These are phyloP conservation scores for Candida ponderosae DNA, from an alignment of 805 yeast species.

Conservation along the genomic window DNA sequence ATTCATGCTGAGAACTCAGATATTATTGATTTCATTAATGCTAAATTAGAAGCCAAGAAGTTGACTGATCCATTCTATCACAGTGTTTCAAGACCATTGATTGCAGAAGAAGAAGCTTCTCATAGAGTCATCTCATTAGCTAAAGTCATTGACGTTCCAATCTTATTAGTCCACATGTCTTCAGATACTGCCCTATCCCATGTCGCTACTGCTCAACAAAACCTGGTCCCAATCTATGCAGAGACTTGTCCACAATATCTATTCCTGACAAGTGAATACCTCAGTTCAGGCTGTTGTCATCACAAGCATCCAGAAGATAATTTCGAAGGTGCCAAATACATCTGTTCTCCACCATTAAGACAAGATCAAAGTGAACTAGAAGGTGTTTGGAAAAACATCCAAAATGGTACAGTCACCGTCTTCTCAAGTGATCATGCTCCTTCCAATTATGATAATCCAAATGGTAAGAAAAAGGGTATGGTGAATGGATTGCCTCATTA, in stretches of 20 bases:
- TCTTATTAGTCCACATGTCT: conserved; percentile 41
- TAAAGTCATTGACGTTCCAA: conserved; percentile 35
- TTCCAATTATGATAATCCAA: conserved; percentile 29
- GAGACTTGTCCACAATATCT: conserved; percentile 46
- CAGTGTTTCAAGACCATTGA: conserved; percentile 34
- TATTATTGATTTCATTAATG: conserved; percentile 32
- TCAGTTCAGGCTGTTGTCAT: conserved; percentile 21
- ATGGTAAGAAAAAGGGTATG: conserved; percentile 36
- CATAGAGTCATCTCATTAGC: conserved; percentile 38
- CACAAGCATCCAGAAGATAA: conserved; percentile 21
- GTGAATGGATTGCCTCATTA: conserved; percentile 32
- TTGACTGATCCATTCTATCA: conserved; percentile 36
- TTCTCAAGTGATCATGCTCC: conserved; percentile 42
- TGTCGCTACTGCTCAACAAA: conserved; percentile 34
- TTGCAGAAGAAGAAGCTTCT: conserved; percentile 43
- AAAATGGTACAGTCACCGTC: conserved; percentile 40
- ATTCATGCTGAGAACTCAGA: conserved; percentile 47
- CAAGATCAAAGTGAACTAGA: conserved; percentile 29
- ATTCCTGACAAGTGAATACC: conserved; percentile 31
- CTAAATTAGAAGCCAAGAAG: conserved; percentile 28
- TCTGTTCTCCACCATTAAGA: conserved; percentile 44
- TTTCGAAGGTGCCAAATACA: conserved; percentile 40
- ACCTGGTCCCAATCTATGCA: conserved; percentile 34
- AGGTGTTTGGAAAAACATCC: conserved; percentile 37
- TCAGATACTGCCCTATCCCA: conserved; percentile 31